These are phyloP conservation scores for Penicillium sp. DNA, from an alignment of 2,329 filamentous ascomycete genomes.

Conservation along the genomic window DNA sequence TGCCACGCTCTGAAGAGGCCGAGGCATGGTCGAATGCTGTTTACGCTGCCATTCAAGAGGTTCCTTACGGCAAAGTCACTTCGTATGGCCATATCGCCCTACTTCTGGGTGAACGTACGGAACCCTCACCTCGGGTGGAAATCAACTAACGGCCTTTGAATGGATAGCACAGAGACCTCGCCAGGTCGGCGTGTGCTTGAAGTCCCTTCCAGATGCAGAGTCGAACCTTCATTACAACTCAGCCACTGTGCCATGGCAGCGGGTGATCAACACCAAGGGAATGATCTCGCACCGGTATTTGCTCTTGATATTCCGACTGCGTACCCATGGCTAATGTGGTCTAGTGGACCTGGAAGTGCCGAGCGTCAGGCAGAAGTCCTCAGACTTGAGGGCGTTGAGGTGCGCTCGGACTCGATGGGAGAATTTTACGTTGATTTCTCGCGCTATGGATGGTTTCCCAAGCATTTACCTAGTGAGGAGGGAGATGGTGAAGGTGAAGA, in stretches of 20 bases:
- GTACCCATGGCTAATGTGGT: not conserved
- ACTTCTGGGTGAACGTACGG: constrained; percentile 59
- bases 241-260: constrained; percentile 87
- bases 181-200: constrained; percentile 87
- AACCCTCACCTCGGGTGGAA: not conserved
- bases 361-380: constrained; percentile 44
- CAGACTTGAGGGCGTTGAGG: constrained; percentile 42
- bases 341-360: constrained; percentile 44
- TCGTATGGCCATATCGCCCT: constrained; percentile 74
- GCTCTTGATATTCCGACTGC: not conserved
- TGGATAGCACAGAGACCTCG: constrained; percentile 65
- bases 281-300: constrained; percentile 75
- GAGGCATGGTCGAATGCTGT: constrained; percentile 60
- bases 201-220: constrained; percentile 66
- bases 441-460: constrained; percentile 51
- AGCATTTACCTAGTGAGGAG: constrained; percentile 49
- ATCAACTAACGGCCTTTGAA: constrained; percentile 24
- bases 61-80: constrained; percentile 79
- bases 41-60: constrained; percentile 80
- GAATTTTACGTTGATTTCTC: constrained; percentile 45
- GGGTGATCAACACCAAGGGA: constrained; percentile 85
- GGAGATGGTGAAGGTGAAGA: constrained; percentile 10
- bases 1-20: constrained; percentile 49
- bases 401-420: constrained; percentile 43
- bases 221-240: constrained; percentile 61